Conservation (phyloP, 441 rosid genomes). For the Gossypium lobatum region DNA sequence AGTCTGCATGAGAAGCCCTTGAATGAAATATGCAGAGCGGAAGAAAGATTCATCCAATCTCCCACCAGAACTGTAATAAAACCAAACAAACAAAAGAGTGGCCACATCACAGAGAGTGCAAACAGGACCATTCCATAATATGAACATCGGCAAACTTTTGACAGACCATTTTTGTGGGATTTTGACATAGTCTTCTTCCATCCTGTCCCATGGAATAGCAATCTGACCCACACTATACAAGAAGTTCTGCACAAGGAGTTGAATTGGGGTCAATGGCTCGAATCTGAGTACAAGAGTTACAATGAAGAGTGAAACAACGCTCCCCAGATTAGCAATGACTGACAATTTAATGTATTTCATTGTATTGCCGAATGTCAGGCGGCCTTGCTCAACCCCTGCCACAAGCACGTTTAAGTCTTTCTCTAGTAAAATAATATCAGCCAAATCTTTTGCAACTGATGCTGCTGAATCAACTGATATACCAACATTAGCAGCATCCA, state of each 20-base stretch:
- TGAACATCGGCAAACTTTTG: conserved; percentile 45
- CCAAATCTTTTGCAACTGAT: conserved; percentile 61
- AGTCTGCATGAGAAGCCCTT: conserved; percentile 69
- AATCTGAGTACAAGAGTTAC: conserved; percentile 43
- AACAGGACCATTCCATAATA: conserved; percentile 57
- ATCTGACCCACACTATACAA: conserved; percentile 52
- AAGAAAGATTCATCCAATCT: conserved; percentile 12
- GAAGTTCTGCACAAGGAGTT: conserved; percentile 62
- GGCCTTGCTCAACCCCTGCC: conserved; percentile 53
- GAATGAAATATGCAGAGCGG: conserved; percentile 55
- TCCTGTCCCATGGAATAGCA: conserved; percentile 65
- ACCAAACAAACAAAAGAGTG: conserved; percentile 37
- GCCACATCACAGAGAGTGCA: conserved; percentile 50
- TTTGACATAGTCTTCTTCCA: conserved; percentile 56
- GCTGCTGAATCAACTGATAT: conserved; percentile 70
- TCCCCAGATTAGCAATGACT: conserved; percentile 56
- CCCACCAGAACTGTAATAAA: conserved; percentile 23
- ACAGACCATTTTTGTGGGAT: conserved; percentile 47
- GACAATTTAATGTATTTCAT: conserved; percentile 71
- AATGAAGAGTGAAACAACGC: conserved; percentile 49
- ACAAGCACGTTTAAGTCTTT: conserved; percentile 52
- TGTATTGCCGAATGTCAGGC: conserved; percentile 58
- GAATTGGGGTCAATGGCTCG: conserved; percentile 58
- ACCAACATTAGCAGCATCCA: conserved; percentile 60
- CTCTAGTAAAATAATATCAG: conserved; percentile 66